phyloP scores from a whole-genome alignment of 148 eudicot genomes.

The Heliosperma pusillum region DNA sequence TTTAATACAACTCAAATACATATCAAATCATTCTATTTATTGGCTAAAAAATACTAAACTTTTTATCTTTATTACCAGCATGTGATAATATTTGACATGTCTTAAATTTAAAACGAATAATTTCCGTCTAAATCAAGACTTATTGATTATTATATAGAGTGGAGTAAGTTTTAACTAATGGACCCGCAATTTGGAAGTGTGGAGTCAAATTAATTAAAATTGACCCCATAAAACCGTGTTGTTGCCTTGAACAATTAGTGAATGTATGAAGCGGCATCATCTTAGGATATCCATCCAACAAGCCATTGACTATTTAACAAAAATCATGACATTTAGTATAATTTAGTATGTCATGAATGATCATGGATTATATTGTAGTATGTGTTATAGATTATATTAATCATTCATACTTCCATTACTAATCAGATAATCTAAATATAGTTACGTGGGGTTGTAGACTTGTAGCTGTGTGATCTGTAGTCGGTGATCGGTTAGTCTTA shows the following conservation, averaged over 20 bases:
- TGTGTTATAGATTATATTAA: not conserved
- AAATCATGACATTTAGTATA: not conserved
- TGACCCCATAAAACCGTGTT: constrained; percentile 12
- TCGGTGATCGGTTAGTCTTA: not conserved
- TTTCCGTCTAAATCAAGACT: too few relatives aligned
- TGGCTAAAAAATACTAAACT: too few relatives aligned
- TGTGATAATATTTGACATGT: too few relatives aligned
- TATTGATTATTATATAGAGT: too few relatives aligned
- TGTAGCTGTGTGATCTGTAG: not conserved
- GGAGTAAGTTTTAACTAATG: not conserved
- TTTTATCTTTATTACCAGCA: too few relatives aligned
- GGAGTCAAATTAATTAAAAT: constrained; percentile 1
- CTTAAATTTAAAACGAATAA: too few relatives aligned
- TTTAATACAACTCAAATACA: too few relatives aligned
- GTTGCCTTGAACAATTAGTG: constrained; percentile 1
- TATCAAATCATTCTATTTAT: too few relatives aligned
- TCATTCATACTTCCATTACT: constrained; percentile 5
- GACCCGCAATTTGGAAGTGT: not conserved
- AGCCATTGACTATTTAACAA: constrained; percentile 7
- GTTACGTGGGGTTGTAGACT: not conserved
- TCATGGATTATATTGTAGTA: constrained; percentile 1
- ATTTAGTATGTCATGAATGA: not conserved
- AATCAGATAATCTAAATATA: not conserved
- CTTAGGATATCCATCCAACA: constrained; percentile 5
- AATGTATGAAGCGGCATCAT: not conserved